Base-by-base conservation (phyloP, 75 land plant genomes). In the Isoetes taiwanensis region DNA sequence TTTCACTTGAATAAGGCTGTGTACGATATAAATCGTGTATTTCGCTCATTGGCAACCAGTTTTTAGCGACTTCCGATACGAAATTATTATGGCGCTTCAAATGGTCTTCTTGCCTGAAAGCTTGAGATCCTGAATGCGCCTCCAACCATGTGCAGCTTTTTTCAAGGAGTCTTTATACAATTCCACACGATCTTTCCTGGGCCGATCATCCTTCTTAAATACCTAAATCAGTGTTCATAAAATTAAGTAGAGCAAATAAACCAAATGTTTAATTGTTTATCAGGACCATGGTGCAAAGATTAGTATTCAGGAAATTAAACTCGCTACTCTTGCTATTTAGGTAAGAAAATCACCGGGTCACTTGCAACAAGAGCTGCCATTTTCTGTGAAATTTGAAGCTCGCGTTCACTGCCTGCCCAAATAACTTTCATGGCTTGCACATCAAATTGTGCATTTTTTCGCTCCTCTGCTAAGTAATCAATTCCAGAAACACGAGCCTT, bases 61-160 rank as follows among this genome's bases (percentile, higher is more conserved):
- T n/a, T n/a, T n/a, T n/a, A n/a, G n/a, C n/a, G n/a, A n/a, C n/a
- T n/a, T n/a, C n/a, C n/a, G n/a, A n/a, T n/a, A n/a, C n/a, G n/a
- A n/a, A n/a, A n/a, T n/a, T n/a, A n/a, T n/a, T n/a, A n/a, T n/a
- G n/a, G n/a, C n/a, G n/a, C n/a, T n/a, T n/a, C n/a, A n/a, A n/a
- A n/a, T n/a, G n/a, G n/a, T n/a, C n/a, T n/a, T n/a, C 30, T 20
- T 67, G 84, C 98, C 95, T 46, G 83, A 68, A 28, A 93, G 77
- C 34, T 75, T 75, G 29, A 81, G 80, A 48, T 84, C 82, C 43
- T 48, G 61, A 26, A 93, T 84, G 25, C 73, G 59, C 42, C 77
- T 81, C 95, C 96, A 93, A n/a, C 82, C 98, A 81, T 93, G 76
- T 37, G 76, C 72, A 16, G 98, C 76, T 71, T 93, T 93, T 12